Evolutionary conservation across 176 grass and related monocot genomes (phyloP).

Genomic region (Elymus sibiricus): DNA sequence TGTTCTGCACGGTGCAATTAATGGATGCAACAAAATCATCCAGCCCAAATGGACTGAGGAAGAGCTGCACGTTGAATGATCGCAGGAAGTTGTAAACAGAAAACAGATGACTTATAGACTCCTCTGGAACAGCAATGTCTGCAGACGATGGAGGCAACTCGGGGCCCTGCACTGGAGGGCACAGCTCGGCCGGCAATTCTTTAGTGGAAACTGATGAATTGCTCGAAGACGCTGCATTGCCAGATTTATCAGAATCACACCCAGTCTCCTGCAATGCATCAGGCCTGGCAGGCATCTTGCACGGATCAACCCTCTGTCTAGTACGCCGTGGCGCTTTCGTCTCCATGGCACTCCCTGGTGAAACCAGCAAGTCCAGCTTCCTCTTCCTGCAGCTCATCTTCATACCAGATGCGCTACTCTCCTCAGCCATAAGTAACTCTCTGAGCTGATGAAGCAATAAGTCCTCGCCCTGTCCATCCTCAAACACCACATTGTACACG

Average conservation of each 20-base stretch:
- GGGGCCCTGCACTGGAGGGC: conserved; percentile 29
- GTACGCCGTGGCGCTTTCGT: conserved; percentile 26
- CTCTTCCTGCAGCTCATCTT: conserved; percentile 87
- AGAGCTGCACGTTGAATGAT: conserved; percentile 82
- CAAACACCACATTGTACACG: conserved; percentile 47
- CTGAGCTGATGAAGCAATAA: conserved; percentile 40
- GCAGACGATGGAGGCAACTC: conserved; percentile 79
- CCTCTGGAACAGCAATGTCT: conserved; percentile 72
- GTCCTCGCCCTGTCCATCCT: conserved; percentile 56
- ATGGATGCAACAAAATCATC: conserved; percentile 91
- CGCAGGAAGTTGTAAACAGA: conserved; percentile 94
- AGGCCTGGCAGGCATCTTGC: conserved; percentile 27
- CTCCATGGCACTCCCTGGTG: conserved; percentile 26
- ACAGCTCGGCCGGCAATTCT: conserved; percentile 31
- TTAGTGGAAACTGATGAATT: conserved; percentile 61
- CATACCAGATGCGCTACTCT: conserved; percentile 49
- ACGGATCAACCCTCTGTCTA: conserved; percentile 45
- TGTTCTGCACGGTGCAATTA: conserved; percentile 77
- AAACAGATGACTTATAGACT: conserved; percentile 75
- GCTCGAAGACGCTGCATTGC: conserved; percentile 62
- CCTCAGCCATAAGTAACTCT: conserved; percentile 26
- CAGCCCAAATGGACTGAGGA: conserved; percentile 81
- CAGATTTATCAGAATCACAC: conserved; percentile 49
- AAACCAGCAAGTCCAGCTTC: conserved; percentile 74
- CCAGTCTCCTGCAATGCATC: conserved; percentile 19